Evolutionary conservation across 2,329 filamentous ascomycete species (phyloP).

Genomic region (Fusarium illudens): DNA sequence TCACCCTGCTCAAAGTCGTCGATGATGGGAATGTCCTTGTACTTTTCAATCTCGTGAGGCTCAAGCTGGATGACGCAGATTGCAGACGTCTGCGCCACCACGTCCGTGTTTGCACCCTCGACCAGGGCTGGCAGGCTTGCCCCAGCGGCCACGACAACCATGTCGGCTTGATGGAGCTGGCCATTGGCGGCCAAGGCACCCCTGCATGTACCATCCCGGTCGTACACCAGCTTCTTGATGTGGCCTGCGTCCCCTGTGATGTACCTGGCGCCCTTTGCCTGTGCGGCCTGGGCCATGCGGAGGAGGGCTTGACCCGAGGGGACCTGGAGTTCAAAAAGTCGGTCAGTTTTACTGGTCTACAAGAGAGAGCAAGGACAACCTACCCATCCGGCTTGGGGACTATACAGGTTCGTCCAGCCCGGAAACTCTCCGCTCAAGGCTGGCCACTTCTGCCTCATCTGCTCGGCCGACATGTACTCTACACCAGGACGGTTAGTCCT

Average conservation of each 20-base stretch:
- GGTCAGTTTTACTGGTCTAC: neutral
- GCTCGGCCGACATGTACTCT: conserved; percentile 37
- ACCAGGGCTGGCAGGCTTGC: conserved; percentile 71
- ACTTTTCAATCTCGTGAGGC: conserved; percentile 61
- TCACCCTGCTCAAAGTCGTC: conserved; percentile 43
- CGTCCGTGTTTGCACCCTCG: conserved; percentile 66
- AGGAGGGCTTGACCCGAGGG: conserved; percentile 42
- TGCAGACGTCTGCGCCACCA: conserved; percentile 69
- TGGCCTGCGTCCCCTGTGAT: conserved; percentile 41
- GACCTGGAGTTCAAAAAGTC: conserved; percentile 14
- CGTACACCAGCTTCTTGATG: conserved; percentile 38
- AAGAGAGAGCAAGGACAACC: neutral
- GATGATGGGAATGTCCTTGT: conserved; percentile 53
- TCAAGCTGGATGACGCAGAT: conserved; percentile 70
- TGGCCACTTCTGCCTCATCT: conserved; percentile 43
- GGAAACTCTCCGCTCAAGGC: conserved; percentile 39
- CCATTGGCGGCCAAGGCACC: conserved; percentile 62
- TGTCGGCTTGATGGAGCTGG: conserved; percentile 60
- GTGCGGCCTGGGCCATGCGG: conserved; percentile 45
- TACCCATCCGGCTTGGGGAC: conserved; percentile 45
- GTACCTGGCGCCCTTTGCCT: conserved; percentile 40
- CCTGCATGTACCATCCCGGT: conserved; percentile 36
- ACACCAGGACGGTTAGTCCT: conserved; percentile 37
- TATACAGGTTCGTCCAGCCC: conserved; percentile 43
- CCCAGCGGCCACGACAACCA: conserved; percentile 71